A percentile compares a stretch with the other conserved stretches of the same genome.
These are phyloP conservation scores for Sedum album DNA, from an alignment of 164 flowering plant species.

Conservation along the genomic window DNA sequence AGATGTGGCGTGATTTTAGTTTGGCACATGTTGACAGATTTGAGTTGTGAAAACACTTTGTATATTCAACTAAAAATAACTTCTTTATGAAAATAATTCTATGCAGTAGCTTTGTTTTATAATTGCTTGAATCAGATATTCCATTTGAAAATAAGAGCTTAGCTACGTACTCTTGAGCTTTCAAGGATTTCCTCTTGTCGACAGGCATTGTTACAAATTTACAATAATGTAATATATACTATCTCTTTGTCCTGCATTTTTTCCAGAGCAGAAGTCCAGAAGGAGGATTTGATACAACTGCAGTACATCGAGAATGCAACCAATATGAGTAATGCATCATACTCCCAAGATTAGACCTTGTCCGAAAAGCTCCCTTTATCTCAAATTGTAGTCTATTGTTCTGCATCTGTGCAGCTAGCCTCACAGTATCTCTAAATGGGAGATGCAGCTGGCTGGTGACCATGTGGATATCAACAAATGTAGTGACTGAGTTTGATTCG, in stretches of 20 bases:
- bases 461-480: not conserved
- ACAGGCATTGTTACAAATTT: no score
- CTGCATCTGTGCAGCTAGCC: constrained; percentile 1
- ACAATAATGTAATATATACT: no score
- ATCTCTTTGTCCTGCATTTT: not conserved
- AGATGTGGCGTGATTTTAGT: no score
- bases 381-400: not conserved
- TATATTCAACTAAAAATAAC: no score
- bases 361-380: not conserved
- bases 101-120: no score
- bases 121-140: no score
- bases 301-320: not conserved
- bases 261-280: not conserved
- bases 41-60: no score
- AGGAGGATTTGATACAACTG: constrained; percentile 3
- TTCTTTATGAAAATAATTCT: no score
- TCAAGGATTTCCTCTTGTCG: no score
- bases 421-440: not conserved
- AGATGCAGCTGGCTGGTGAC: constrained; percentile 4
- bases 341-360: constrained; percentile 1
- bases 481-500: not conserved
- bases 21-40: no score
- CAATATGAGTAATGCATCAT: constrained; percentile 2
- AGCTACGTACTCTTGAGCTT: no score
- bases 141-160: no score